Base-by-base conservation (phyloP, 2,329 filamentous ascomycete genomes). In the Fusarium compactum region DNA sequence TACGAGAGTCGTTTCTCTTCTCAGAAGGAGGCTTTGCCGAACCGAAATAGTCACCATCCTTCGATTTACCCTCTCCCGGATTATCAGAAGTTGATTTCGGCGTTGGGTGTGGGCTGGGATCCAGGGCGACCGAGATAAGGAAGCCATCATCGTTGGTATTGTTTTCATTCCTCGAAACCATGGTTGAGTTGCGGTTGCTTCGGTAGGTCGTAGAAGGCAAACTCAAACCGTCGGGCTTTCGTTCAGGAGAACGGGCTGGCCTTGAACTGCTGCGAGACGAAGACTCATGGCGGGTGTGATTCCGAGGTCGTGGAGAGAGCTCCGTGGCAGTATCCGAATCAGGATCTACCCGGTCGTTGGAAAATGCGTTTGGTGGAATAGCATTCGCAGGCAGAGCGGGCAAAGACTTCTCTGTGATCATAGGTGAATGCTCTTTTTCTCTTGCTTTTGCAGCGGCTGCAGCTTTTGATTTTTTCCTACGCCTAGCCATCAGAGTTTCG, bases 401-500 rank as follows among this genome's bases (percentile, higher is more conserved):
- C 38, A 99, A 84, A 9, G 94, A 97, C 80, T 98, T 98, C 79
- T 99, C 95, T 41, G 92, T 89, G 67, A 93, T 90, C 83, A 90
- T 89, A 22, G 90, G 87, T 54, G 85, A 89, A 47, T 82, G 80
- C 18, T 91, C 89, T 78, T 91, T 90, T 71, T 90, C 89, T 74
- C 88, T 85, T 53, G 85, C 81, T 75, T 90, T 90, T 51, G 87
- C 85, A 20, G 79, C 77, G 1, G 87, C 85, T 44, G 87, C 85
- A 55, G 90, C 87, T 80, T 93, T 94, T 41, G 91, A 91, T 80
- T 93, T 94, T 83, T 98, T 98, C 76, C 94, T 89, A 70, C 95
- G 88, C 69, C 95, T 87, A 52, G 95, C 94, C 94, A 98, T 98
- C 56, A 99, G 83, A 29, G 94, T 96, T 81, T 99, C 96, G 78